Conservation (phyloP, 225 moss, liverwort and hornwort species). For the Neckera pumila region DNA sequence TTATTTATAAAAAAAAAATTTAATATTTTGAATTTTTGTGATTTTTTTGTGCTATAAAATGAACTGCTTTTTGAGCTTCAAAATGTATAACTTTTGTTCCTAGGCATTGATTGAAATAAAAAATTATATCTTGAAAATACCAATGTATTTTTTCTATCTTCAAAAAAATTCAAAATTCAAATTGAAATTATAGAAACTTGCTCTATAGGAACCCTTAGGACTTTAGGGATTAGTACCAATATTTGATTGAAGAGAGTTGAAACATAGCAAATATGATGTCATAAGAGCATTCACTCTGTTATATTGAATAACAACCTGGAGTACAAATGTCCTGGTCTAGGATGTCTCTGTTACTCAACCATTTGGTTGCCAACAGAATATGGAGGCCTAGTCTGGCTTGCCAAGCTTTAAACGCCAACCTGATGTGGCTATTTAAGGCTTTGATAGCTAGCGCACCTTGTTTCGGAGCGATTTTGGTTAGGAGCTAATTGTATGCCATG, state of each 20-base stretch:
- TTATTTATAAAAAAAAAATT: not conserved
- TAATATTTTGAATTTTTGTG: not conserved
- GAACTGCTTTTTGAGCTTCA: not conserved
- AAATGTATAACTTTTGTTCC: not conserved
- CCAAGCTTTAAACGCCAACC: too few species aligned
- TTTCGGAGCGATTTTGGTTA: too few species aligned
- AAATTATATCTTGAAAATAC: not conserved
- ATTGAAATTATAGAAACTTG: fast-evolving
- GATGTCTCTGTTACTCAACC: too few species aligned
- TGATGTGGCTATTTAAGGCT: fast-evolving
- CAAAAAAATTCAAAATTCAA: not conserved
- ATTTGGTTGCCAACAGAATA: too few species aligned
- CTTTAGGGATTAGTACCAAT: too few species aligned
- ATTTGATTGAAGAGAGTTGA: not conserved
- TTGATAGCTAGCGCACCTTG: too few species aligned
- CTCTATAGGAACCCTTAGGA: fast-evolving
- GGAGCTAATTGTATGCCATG: too few species aligned
- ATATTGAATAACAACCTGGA: too few species aligned
- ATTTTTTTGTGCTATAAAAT: not conserved
- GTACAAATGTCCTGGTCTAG: too few species aligned
- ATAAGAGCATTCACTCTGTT: not conserved
- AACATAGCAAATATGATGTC: not conserved
- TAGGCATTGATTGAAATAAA: not conserved
- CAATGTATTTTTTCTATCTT: not conserved
- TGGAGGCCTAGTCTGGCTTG: too few species aligned